phyloP scores from a whole-genome alignment of 2,329 filamentous ascomycete genomes.

The Pseudogymnoascus sp. region DNA sequence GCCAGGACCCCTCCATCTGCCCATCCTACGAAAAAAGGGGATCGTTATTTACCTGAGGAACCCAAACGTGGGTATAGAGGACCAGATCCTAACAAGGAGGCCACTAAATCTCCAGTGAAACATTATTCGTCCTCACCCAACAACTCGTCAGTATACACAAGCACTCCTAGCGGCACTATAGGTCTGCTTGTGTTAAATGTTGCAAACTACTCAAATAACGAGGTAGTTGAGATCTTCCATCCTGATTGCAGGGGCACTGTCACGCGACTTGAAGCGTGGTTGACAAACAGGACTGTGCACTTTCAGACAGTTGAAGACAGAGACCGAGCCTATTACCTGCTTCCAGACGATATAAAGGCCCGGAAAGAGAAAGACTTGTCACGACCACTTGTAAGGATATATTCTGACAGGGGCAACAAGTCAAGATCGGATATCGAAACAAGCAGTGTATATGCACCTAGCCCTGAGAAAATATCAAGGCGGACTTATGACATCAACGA shows the following conservation, averaged over 20 bases:
- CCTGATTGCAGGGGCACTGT: background rate
- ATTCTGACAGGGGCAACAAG: background rate
- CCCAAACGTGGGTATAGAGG: background rate
- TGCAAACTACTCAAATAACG: background rate
- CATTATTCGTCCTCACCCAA: background rate
- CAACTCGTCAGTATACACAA: background rate
- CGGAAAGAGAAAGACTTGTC: background rate
- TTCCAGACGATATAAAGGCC: background rate
- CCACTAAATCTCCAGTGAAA: background rate
- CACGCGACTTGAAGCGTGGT: background rate
- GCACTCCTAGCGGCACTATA: background rate
- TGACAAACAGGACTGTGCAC: slow-evolving; percentile 1
- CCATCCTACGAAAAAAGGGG: background rate
- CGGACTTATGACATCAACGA: background rate
- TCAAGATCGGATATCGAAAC: background rate
- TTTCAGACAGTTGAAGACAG: background rate
- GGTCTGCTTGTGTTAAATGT: background rate
- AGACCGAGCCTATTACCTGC: background rate
- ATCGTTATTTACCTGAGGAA: background rate
- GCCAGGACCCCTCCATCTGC: background rate
- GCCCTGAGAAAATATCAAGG: background rate
- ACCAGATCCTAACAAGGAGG: background rate
- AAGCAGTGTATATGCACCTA: background rate
- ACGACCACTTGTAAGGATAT: background rate
- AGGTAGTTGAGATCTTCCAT: background rate